Base-by-base conservation (phyloP, 2,329 filamentous ascomycete species). In the Penicillium sp. region DNA sequence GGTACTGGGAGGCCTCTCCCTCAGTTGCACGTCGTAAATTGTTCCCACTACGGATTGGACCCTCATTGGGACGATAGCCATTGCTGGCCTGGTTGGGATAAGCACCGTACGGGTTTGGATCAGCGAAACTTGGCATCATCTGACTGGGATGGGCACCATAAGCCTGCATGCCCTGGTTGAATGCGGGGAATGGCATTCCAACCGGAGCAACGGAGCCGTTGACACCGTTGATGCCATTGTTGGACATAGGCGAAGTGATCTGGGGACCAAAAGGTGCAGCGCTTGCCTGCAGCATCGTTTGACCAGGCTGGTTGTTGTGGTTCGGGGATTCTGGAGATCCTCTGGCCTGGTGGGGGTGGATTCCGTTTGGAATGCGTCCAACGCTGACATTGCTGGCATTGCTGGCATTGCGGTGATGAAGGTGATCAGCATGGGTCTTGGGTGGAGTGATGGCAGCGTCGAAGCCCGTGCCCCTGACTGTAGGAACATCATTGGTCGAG, bases 401-500 rank as follows among this genome's bases (percentile, higher is more conserved):
- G 37, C 88, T 88, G 72, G 92, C n/a, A 39, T 39, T 93, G 77
- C 93, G 91, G 65, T 93, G 83, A 62, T 87, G 84, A 50, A 84
- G 78, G 62, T 84, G 81, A 68, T 87, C 83, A 51, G 82, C 80
- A 61, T 86, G 82, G 5, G 80, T 86, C 70, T 90, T 90, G 52
- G 78, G 76, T 11, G 78, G 68, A 13, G 75, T 78, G 29, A 75
- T 71, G 4, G 72, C 67, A 23, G 69, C 69, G 48, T 82, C 77
- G 50, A 80, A 75, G 54, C 84, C 83, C 53, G 84, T 80, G 64
- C 82, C 88, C 83, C 95, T 96, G 69, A 92, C 81, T 8, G 92
- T 96, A 4, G 92, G 90, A 21, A 97, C 83, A 69, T 98, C 93
- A 74, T 90, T 95, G 53, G 91, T 87, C 10, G 95, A 97, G 78